Base-by-base conservation (phyloP, 192 early-diverging fungal genomes). In the Dispira parvispora region DNA sequence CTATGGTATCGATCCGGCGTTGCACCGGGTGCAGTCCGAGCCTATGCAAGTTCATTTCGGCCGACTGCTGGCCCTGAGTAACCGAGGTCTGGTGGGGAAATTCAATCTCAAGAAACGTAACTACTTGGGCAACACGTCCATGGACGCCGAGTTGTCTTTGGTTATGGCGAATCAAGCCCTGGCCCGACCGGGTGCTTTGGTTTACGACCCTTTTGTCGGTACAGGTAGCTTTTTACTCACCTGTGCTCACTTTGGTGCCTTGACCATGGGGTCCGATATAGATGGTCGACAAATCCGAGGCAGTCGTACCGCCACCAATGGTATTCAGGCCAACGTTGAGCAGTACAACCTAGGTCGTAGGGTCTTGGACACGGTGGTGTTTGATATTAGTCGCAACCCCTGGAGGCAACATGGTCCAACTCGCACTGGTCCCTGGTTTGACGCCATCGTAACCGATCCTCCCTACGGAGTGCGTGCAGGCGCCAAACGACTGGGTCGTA, bases 391-490 rank as follows among this genome's bases (percentile, higher is more conserved):
- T 49, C 91, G 87, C 55, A 82, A 89, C 46, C 91, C 94, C 1
- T 93, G 88, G 87, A 71, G 89, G 8, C 20, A 61, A 11, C 65
- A 63, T 49, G 52, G 72, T 49, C 14, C 1, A 16, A 11, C 52
- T 6, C 69, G 66, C 6, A 26, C n/a, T 13, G 53, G 53, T 3
- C 61, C 72, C 13, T 73, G 79, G 70, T 84, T 90, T 69, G 94
- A 97, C 73, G 91, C 91, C 8, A 97, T 97, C 43, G 87, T 96
- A 2, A 93, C 89, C 0, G 96, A 94, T 75, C 73, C 94, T 23
- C 94, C 94, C 38, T 95, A 99, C 69, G 94, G 96, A 65, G 96
- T 99, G 13, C 86, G 96, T 49, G 94, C 94, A 0, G 96, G 94
- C 23, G 94, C 96, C 20, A 94, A 92, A 70, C 91, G 84, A 38